Base-by-base conservation (phyloP, 2,329 filamentous ascomycete species). In the Colletotrichum simmondsii region DNA sequence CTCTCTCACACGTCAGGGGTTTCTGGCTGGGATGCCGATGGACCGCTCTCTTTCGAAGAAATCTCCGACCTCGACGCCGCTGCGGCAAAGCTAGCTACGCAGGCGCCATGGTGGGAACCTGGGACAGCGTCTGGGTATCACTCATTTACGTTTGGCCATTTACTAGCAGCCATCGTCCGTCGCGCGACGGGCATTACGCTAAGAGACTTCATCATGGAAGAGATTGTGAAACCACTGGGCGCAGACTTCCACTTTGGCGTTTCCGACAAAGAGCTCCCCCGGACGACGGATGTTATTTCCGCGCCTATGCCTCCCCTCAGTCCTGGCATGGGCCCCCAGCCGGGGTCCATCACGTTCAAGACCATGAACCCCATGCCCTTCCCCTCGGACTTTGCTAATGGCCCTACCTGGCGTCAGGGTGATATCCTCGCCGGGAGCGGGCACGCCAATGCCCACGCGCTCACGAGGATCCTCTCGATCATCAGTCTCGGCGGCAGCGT, bases 211-310 rank as follows among this genome's bases (percentile, higher is more conserved):
- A 79, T 80, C 35, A 67, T 68, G 2, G 72, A 77, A 5, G 78
- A 80, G 67, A 83, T 88, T 26, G 79, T 83, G 0, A 75, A 62
- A 0, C 85, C 86, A 0, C 74, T 86, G 2, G 75, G 75, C 0
- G 86, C 85, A 2, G 87, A 88, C 75, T 87, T 87, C 71, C 81
- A 83, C 49, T 78, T 88, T 14, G 86, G 86, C 1, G 78, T 82
- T 3, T 57, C 73, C 1, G 83, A 88, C 57, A 76, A 80, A 5
- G 82, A 87, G 69, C 83, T 80, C 79, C 37, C 71, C 2, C 85
- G 86, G 5, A 67, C 64, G 26, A 37, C 54, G n/a, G n/a, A 67
- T 28, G 77, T 85, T 4, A 79, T 83, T 0, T 77, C 82, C 5
- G 71, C 85, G 2, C 71, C 82, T 0, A 74, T 81, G 4, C 73